Evolutionary conservation across 495 filamentous ascomycete species (phyloP), one percentile per base, ranked within the genome.

Genomic region (Immersiella caudata): DNA sequence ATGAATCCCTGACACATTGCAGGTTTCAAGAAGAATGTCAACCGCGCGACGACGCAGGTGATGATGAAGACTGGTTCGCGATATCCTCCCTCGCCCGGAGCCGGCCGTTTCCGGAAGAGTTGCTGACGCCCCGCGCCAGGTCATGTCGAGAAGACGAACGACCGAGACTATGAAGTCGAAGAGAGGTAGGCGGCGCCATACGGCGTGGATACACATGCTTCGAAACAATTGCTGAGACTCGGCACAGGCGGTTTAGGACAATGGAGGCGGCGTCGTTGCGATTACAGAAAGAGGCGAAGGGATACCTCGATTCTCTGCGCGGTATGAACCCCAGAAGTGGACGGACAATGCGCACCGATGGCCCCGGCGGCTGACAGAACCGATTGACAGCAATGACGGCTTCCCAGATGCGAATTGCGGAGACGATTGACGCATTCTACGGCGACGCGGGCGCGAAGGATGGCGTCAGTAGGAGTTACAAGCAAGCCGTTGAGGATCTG

Each of bases 21-120:
- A 96, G 95, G 95, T 62, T 97, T 99, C 82, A 98, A 97, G 86
- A 98, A 97, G 78, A 96, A 94, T 86, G 93, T 97, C 84, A 95
- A 95, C 83, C 92, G 95, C 79, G 94, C 95, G 67, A 97, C 94
- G 79, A 97, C 96, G 78, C 94, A 97, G 89, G 94, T 97, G 64
- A 97, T 99, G 93, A 98, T 99, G 95, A 99, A 97, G 85, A 94
- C 95, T 21, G 92, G 90, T 92, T 21, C 62, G 73, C 70, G 27
- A 26, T 8, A 18, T n/a, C 11, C 35, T 62, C 26, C 29, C 21
- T 27, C 26, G 18, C 5, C 24, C n/a, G 18, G 40, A 46, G 40
- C 40, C 40, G 11, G 1, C 6, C 7, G 12, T 36, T 12, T 9
- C 52, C 52, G n/a, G 18, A 11, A 1, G 16, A 7, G 29, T 33